Percentiles rank a stretch among this genome's conserved stretches.
Evolutionary conservation across 1,284 basidiomycete genomes (phyloP).

Genomic region (Stygiomarasmius scandens): DNA sequence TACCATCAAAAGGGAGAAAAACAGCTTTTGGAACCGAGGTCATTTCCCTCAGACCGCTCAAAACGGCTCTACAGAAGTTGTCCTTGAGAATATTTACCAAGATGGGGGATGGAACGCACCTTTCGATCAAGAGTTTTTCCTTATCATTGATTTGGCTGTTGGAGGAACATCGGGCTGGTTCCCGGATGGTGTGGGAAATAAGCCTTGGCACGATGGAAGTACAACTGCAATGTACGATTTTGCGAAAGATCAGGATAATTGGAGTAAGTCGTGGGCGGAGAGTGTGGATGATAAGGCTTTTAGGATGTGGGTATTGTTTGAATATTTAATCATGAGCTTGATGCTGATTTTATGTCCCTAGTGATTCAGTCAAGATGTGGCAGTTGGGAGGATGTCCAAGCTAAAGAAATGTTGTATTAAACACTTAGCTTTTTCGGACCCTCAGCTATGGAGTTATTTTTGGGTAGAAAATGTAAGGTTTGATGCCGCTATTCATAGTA

Average conservation of each 20-base stretch:
- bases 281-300: slow-evolving; percentile 66
- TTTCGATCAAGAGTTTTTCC: slow-evolving; percentile 84
- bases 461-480: too few species aligned
- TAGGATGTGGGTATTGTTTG: slow-evolving; percentile 56
- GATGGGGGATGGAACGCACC: slow-evolving; percentile 58
- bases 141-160: slow-evolving; percentile 75
- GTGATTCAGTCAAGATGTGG: slow-evolving; percentile 71
- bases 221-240: slow-evolving; percentile 69
- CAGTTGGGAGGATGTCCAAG: slow-evolving; percentile 32
- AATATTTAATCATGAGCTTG: slow-evolving; percentile 2
- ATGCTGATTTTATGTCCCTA: slow-evolving; percentile 21
- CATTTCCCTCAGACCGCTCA: slow-evolving; percentile 68
- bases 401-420: too few species aligned
- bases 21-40: slow-evolving; percentile 44
- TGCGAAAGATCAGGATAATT: slow-evolving; percentile 60
- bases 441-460: too few species aligned
- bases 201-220: slow-evolving; percentile 78
- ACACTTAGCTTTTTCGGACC: too few species aligned
- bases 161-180: slow-evolving; percentile 87
- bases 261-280: slow-evolving; percentile 71
- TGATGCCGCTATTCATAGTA: too few species aligned
- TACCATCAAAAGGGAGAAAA: slow-evolving; percentile 54
- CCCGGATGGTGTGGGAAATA: slow-evolving; percentile 69
- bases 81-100: slow-evolving; percentile 46
- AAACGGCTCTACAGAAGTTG: slow-evolving; percentile 64